phyloP scores from a whole-genome alignment of 768 basidiomycete species.

The Serendipita sp. region DNA sequence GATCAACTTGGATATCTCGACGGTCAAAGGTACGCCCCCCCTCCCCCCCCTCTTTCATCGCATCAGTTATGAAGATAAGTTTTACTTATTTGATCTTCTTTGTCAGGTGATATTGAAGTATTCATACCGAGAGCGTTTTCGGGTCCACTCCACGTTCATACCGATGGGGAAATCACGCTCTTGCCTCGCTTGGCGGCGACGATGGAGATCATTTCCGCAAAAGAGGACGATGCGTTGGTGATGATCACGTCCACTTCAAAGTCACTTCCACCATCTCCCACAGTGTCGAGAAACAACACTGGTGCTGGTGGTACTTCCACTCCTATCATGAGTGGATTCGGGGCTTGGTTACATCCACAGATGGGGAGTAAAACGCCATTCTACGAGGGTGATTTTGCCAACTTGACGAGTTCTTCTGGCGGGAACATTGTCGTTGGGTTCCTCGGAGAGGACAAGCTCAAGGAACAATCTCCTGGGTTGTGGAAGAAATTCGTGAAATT shows the following conservation, averaged over 20 bases:
- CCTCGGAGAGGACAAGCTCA: neutral
- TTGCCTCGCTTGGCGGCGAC: neutral
- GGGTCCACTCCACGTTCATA: neutral
- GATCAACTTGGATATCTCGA: neutral
- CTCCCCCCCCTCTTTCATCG: neutral
- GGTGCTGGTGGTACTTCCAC: neutral
- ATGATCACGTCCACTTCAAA: neutral
- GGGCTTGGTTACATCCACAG: neutral
- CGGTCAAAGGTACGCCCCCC: neutral
- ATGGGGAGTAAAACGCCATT: neutral
- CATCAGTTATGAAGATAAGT: no score
- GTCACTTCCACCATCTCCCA: neutral
- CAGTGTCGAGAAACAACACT: neutral
- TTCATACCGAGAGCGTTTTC: neutral
- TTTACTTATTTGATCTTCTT: neutral
- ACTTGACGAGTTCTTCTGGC: neutral
- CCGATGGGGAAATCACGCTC: conserved; percentile 3
- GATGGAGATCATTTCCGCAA: neutral
- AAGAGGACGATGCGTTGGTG: neutral
- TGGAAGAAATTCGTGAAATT: neutral
- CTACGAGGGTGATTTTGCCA: neutral
- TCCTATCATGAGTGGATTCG: neutral
- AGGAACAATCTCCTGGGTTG: neutral
- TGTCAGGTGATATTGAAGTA: conserved; percentile 5
- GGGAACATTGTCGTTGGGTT: neutral